These are phyloP conservation scores for Petunia axillaris DNA, from an alignment of 257 asterid species.

Conservation along the genomic window DNA sequence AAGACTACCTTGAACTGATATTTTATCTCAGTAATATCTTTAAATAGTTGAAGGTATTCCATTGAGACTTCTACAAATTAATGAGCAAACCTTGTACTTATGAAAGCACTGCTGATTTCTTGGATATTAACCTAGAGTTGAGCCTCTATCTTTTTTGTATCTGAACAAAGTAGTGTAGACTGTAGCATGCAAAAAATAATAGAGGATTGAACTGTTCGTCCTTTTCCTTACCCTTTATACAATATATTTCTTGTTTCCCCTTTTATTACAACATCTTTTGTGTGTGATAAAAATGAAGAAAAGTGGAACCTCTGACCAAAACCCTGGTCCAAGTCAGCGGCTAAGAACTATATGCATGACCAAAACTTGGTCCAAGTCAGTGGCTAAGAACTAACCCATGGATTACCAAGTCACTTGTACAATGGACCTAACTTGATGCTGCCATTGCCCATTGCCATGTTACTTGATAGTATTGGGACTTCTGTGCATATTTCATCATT, in stretches of 20 bases:
- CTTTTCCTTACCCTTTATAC: not conserved
- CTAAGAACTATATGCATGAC: not conserved
- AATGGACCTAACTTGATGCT: not conserved
- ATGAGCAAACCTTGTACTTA: not conserved
- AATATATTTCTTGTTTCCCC: not conserved
- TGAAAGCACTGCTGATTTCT: not conserved
- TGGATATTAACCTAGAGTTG: not conserved
- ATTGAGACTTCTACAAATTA: not conserved
- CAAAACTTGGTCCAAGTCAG: not conserved
- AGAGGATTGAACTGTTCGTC: not conserved
- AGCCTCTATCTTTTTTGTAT: not conserved
- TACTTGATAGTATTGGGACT: not conserved
- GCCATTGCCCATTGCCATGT: not conserved
- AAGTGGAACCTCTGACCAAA: not conserved
- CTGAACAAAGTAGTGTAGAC: slow-evolving; percentile 4
- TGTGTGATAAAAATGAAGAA: not conserved
- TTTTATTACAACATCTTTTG: too few relatives aligned
- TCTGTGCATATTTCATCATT: not conserved
- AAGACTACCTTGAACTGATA: not conserved
- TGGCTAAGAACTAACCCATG: not conserved
- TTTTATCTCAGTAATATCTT: not conserved
- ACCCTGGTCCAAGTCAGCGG: not conserved
- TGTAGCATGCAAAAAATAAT: not conserved
- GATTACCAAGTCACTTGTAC: not conserved
- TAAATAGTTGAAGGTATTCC: not conserved